These are phyloP conservation scores for Gonapodya prolifera DNA, from an alignment of 192 early-diverging fungal genomes.

Conservation along the genomic window DNA sequence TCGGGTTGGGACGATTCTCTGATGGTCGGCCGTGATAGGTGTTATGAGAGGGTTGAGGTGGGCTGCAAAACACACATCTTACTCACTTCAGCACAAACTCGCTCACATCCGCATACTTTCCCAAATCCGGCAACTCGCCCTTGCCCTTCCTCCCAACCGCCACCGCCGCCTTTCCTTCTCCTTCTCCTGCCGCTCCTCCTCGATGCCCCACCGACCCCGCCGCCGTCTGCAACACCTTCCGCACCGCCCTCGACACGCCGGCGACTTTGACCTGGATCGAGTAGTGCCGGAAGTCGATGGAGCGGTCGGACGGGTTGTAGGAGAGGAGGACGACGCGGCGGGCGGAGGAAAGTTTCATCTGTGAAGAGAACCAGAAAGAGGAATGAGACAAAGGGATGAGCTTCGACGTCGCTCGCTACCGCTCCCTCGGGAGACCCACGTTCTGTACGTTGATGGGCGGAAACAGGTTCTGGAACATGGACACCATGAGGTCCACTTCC, in stretches of 20 bases:
- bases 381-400: constrained; percentile 8
- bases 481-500: constrained; percentile 80
- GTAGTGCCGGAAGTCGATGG: constrained; percentile 93
- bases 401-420: no score
- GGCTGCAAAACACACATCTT: not conserved
- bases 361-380: not conserved
- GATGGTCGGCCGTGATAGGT: not conserved
- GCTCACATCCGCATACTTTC: constrained; percentile 73
- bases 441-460: constrained; percentile 87
- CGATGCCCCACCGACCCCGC: not conserved
- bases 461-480: constrained; percentile 95
- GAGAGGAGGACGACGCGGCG: constrained; percentile 85
- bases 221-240: constrained; percentile 54
- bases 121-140: constrained; percentile 58
- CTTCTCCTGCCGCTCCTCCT: not conserved
- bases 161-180: not conserved
- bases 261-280: constrained; percentile 72
- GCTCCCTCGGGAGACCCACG: constrained; percentile 25
- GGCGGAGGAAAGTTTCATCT: constrained; percentile 84
- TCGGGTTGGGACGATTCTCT: not conserved
- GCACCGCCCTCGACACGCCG: constrained; percentile 83
- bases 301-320: constrained; percentile 46
- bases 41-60: constrained; percentile 1
- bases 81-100: constrained; percentile 71
- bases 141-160: not conserved